Base-by-base conservation (phyloP, 2,329 filamentous ascomycete genomes). In the Plenodomus tracheiphilus region DNA sequence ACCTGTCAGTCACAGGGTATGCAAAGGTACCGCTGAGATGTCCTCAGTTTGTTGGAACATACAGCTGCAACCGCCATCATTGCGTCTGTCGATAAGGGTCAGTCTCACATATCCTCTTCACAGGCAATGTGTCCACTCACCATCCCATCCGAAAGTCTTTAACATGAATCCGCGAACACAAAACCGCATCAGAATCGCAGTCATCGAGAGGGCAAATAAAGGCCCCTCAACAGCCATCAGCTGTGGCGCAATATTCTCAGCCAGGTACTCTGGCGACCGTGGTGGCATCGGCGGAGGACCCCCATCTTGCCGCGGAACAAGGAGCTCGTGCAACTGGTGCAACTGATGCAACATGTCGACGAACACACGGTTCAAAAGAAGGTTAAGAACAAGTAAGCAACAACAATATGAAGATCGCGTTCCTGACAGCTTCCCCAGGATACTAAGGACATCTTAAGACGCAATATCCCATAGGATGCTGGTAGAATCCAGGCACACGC, bases 161-260 rank as follows among this genome's bases (percentile, higher is more conserved):
- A 63, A 35, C 47, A 57, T 54, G 40, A 58, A 58, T 13, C 58
- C 42, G 4, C 60, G 43, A 10, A 65, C 57, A 40, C 63, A 62
- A 32, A 56, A 55, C 7, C 58, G 54, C 39, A 59, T 20, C 25
- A 63, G 42, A 35, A 62, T 46, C 4, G 47, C 49, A 15, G 40
- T 18, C 18, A 53, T 53, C 3, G 58, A 72, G 16, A 77, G 38
- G 1, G 64, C 61, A 6, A 74, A 72, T 19, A 79, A 59, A 1
- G 71, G 49, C 13, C 73, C 52, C 16, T 74, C 72, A 11, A 76
- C 71, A 2, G 67, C 70, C 21, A 79, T 56, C 18, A 79, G 65
- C 6, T 58, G 60, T n/a, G 58, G 50, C 2, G 64, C 65, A 40
- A 65, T 68, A 42, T 74, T 66, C 41, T 77, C 72, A 4, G 64